These are phyloP conservation scores for Skeletonema potamos DNA, from an alignment of 108 stramenopile species.

Conservation along the genomic window DNA sequence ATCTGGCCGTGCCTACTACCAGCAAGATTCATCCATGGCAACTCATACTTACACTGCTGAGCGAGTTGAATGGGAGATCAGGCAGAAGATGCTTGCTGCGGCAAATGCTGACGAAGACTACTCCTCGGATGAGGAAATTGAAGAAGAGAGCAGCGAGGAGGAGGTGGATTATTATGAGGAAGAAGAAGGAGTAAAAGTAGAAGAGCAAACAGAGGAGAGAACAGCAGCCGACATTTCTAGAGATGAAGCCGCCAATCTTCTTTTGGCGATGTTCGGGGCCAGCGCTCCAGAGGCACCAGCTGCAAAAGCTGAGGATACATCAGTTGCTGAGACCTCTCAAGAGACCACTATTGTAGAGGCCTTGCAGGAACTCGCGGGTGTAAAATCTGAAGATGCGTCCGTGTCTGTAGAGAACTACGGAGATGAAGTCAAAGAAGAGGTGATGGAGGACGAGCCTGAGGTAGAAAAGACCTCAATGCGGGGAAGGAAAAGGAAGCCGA, in stretches of 20 bases:
- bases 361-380: not conserved
- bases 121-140: not conserved
- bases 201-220: not conserved
- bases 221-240: not conserved
- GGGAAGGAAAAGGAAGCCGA: not conserved
- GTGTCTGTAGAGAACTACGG: not conserved
- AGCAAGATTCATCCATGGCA: not conserved
- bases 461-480: not conserved
- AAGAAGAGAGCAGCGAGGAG: not conserved
- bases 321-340: not conserved
- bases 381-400: not conserved
- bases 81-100: not conserved
- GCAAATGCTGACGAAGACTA: not conserved
- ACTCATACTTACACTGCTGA: not conserved
- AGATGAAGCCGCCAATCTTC: slow-evolving; percentile 1
- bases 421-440: not conserved
- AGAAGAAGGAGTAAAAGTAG: not conserved
- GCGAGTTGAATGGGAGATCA: slow-evolving; percentile 1
- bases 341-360: not conserved
- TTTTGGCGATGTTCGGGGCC: not conserved
- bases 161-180: not conserved
- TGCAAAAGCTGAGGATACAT: not conserved
- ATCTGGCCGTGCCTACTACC: not conserved
- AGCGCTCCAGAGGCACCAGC: not conserved
- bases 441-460: not conserved